Conservation (phyloP, 495 filamentous ascomycete species). For the Haplographium delicatum region DNA sequence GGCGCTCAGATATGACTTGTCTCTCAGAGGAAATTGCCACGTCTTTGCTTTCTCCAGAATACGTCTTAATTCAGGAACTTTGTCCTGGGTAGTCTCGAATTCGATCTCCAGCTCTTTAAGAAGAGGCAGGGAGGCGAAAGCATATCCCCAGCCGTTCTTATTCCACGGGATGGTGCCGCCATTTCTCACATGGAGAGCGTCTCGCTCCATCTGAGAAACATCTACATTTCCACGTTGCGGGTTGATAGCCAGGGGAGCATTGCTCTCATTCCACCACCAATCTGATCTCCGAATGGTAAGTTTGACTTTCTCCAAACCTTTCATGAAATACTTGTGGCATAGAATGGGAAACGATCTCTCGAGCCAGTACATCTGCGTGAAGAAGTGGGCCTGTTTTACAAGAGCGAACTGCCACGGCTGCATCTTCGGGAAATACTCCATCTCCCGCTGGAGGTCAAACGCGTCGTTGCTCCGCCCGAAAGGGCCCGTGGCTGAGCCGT, state of each 20-base stretch:
- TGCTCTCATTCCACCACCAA: conserved; percentile 25
- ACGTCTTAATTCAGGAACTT: conserved; percentile 9
- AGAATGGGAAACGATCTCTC: conserved; percentile 17
- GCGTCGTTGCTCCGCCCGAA: background rate
- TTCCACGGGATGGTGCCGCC: conserved; percentile 4
- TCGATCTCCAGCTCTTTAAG: conserved; percentile 16
- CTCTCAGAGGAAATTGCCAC: conserved; percentile 17
- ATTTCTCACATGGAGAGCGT: background rate
- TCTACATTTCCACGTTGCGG: conserved; percentile 7
- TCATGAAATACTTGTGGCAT: conserved; percentile 12
- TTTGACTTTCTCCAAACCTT: conserved; percentile 21
- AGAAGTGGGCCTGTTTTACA: conserved; percentile 20
- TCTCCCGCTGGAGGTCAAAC: background rate
- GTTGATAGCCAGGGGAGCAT: conserved; percentile 17
- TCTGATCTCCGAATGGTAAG: conserved; percentile 24
- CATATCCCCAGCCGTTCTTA: conserved; percentile 11
- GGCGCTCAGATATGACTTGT: conserved; percentile 2
- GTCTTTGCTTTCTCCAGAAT: conserved; percentile 17
- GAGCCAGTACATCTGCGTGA: conserved; percentile 25
- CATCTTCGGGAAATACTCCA: conserved; percentile 2
- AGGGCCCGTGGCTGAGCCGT: background rate
- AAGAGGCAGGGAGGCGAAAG: conserved; percentile 6
- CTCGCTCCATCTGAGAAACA: conserved; percentile 3
- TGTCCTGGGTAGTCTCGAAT: conserved; percentile 19
- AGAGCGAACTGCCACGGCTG: conserved; percentile 15